Conservation (phyloP, 2,329 filamentous ascomycete species). For the Periglandula ipomoeae region DNA sequence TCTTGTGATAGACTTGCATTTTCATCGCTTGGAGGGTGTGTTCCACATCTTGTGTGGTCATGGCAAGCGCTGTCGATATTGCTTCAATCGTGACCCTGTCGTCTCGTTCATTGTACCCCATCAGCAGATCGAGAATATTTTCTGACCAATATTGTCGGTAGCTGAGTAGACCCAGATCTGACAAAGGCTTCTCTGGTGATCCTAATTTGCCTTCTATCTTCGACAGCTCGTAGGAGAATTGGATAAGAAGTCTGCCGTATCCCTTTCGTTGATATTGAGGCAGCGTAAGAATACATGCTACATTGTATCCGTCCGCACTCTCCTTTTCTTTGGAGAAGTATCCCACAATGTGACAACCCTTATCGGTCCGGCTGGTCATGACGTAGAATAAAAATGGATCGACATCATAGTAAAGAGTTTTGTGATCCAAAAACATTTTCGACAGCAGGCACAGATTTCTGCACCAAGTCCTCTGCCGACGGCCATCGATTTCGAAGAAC, state of each 20-base stretch:
- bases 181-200: conserved; percentile 92
- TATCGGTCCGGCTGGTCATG: conserved; percentile 83
- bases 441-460: conserved; percentile 89
- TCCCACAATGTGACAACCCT: conserved; percentile 93
- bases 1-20: conserved; percentile 93
- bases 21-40: conserved; percentile 89
- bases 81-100: conserved; percentile 78
- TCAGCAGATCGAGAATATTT: conserved; percentile 78
- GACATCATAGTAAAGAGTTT: conserved; percentile 99
- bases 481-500: conserved; percentile 95
- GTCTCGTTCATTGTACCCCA: conserved; percentile 58
- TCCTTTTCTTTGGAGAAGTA: conserved; percentile 99
- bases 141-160: conserved; percentile 98
- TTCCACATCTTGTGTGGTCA: conserved; percentile 97
- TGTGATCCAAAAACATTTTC: conserved; percentile 96
- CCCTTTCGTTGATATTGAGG: conserved; percentile 95
- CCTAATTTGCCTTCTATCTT: conserved; percentile 93
- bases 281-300: conserved; percentile 93
- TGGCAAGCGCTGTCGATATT: conserved; percentile 68
- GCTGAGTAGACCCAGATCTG: conserved; percentile 83
- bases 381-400: conserved; percentile 98
- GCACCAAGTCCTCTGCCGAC: conserved; percentile 91
- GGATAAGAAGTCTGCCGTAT: conserved; percentile 85
- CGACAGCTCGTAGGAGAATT: conserved; percentile 94
- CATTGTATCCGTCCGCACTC: conserved; percentile 91